Evolutionary conservation across 2,329 filamentous ascomycete species (phyloP).

Genomic region (Rhynchosporium secalis): DNA sequence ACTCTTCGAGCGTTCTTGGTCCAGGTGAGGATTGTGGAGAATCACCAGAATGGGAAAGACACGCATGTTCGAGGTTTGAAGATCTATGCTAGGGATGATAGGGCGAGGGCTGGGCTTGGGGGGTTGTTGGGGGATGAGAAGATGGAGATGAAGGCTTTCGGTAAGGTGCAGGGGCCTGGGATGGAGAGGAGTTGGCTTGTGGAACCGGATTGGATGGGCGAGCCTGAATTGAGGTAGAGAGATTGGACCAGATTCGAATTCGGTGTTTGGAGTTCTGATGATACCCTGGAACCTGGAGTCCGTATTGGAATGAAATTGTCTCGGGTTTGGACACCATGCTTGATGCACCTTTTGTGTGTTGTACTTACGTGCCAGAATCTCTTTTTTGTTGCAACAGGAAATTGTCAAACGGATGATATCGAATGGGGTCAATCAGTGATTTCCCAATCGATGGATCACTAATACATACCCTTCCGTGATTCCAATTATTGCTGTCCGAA

Average conservation of each 20-base stretch:
- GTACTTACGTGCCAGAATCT: too few species aligned
- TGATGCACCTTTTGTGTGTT: background rate
- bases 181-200: conserved; percentile 29
- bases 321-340: background rate
- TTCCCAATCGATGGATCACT: too few species aligned
- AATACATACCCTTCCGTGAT: too few species aligned
- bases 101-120: conserved; percentile 27
- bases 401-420: too few species aligned
- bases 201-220: conserved; percentile 41
- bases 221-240: conserved; percentile 37
- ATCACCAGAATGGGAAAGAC: conserved; percentile 98
- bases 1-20: conserved; percentile 86
- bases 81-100: conserved; percentile 60
- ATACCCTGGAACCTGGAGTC: conserved; percentile 29
- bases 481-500: too few species aligned
- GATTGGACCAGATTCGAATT: background rate
- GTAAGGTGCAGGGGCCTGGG: conserved; percentile 17
- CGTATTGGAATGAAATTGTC: conserved; percentile 1
- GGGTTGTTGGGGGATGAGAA: conserved; percentile 16
- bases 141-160: conserved; percentile 9
- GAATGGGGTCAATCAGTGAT: too few species aligned
- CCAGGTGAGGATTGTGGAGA: conserved; percentile 88
- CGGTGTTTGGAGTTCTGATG: conserved; percentile 26
- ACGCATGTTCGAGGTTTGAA: conserved; percentile 95
- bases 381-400: too few species aligned